These are phyloP conservation scores for Hebeloma cylindrosporum DNA, from an alignment of 768 basidiomycete genomes.

Conservation along the genomic window DNA sequence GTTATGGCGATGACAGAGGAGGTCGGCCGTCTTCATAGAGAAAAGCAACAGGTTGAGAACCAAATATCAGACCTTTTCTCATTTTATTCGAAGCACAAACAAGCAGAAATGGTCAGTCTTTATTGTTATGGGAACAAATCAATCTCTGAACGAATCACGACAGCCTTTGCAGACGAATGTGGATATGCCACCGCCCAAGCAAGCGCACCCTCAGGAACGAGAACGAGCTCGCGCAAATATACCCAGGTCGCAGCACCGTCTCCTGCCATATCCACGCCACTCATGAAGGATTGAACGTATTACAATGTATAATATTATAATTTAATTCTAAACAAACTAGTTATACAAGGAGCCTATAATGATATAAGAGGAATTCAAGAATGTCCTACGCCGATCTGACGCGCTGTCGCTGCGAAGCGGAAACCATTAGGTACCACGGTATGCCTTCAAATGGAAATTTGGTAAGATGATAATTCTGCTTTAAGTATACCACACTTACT, in stretches of 20 bases:
- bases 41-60: conserved; percentile 63
- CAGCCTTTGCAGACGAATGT: conserved; percentile 23
- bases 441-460: conserved; percentile 44
- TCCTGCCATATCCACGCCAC: conserved; percentile 25
- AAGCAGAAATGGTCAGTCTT: conserved; percentile 22
- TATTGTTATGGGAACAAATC: not conserved
- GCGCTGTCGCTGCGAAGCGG: conserved; percentile 79
- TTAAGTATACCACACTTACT: conserved; percentile 42
- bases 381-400: conserved; percentile 49
- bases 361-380: conserved; percentile 6
- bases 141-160: not conserved
- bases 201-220: too few relatives aligned
- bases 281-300: conserved; percentile 4
- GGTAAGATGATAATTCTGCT: not conserved
- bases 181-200: too few relatives aligned
- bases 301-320: not conserved
- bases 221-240: conserved; percentile 19
- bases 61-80: conserved; percentile 74
- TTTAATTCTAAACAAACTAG: not conserved
- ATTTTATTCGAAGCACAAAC: conserved; percentile 68
- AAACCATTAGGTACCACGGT: conserved; percentile 74
- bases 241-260: conserved; percentile 27
- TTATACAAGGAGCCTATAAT: conserved; percentile 11
- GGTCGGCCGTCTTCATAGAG: conserved; percentile 63
- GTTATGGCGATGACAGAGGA: conserved; percentile 75